Evolutionary conservation across 2,329 filamentous ascomycete species (phyloP).

Genomic region (Pleurostoma richardsiae): DNA sequence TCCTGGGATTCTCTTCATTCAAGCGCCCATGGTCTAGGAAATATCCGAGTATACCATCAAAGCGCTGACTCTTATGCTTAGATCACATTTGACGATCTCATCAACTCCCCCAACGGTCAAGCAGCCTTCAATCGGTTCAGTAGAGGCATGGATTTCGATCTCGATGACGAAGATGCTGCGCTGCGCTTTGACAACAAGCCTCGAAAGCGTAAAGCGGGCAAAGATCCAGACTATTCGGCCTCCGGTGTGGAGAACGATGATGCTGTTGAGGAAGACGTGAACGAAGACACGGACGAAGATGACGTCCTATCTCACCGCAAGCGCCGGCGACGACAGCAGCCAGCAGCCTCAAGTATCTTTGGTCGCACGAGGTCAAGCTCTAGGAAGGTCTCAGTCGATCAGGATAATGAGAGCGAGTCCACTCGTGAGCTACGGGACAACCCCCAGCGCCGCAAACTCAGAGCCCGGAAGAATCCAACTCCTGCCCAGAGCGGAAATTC

Average conservation of each 20-base stretch:
- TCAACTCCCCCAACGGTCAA: constrained; percentile 15
- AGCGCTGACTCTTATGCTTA: constrained; percentile 4
- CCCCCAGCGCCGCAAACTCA: background rate
- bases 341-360: background rate
- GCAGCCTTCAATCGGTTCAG: constrained; percentile 14
- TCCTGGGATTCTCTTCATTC: no score
- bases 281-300: constrained; percentile 7
- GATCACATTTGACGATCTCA: constrained; percentile 21
- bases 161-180: constrained; percentile 3
- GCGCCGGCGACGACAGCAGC: constrained; percentile 2
- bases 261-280: constrained; percentile 10
- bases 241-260: constrained; percentile 7
- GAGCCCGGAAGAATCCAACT: background rate
- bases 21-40: no score
- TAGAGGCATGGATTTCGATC: constrained; percentile 8
- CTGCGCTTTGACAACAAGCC: constrained; percentile 4
- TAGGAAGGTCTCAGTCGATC: background rate
- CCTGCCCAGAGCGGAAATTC: background rate
- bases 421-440: background rate
- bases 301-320: constrained; percentile 4
- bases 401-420: background rate
- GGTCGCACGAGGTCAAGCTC: constrained; percentile 1
- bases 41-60: no score
- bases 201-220: constrained; percentile 11
- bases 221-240: constrained; percentile 22